phyloP scores from a whole-genome alignment of 2,329 filamentous ascomycete genomes.

The Dactylellina drechsleri region DNA sequence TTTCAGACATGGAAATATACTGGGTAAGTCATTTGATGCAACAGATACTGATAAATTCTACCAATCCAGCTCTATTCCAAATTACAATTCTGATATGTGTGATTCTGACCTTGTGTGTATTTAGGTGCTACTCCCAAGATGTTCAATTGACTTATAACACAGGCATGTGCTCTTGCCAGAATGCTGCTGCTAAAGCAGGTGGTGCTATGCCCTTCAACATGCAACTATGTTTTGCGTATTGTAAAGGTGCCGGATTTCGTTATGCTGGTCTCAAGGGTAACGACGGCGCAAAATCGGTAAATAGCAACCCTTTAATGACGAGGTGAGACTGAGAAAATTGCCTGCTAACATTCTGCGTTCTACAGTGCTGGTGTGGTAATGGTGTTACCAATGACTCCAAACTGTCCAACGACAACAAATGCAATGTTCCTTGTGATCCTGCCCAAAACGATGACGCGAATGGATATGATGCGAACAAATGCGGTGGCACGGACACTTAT shows the following conservation, averaged over 20 bases:
- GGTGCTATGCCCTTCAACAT: constrained; percentile 9
- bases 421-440: constrained; percentile 1
- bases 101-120: neutral
- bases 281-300: constrained; percentile 5
- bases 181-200: neutral
- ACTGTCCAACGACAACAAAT: neutral
- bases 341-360: neutral
- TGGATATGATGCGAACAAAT: neutral
- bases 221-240: constrained; percentile 12
- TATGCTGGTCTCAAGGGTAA: constrained; percentile 29
- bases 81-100: neutral
- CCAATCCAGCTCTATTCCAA: too few relatives aligned
- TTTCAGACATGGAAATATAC: neutral
- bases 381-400: constrained; percentile 3
- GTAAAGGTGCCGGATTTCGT: constrained; percentile 27
- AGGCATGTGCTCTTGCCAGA: constrained; percentile 15
- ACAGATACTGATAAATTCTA: too few relatives aligned
- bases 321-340: neutral
- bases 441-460: neutral
- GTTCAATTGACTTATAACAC: constrained; percentile 9
- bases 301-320: too few relatives aligned
- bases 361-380: constrained; percentile 22
- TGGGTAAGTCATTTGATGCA: constrained; percentile 5
- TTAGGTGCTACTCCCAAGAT: constrained; percentile 20
- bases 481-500: constrained; percentile 11